Percentiles rank a stretch among this genome's conserved stretches.
These are phyloP conservation scores for Flaveria sonorensis DNA, from an alignment of 129 eudicot species.

Conservation along the genomic window DNA sequence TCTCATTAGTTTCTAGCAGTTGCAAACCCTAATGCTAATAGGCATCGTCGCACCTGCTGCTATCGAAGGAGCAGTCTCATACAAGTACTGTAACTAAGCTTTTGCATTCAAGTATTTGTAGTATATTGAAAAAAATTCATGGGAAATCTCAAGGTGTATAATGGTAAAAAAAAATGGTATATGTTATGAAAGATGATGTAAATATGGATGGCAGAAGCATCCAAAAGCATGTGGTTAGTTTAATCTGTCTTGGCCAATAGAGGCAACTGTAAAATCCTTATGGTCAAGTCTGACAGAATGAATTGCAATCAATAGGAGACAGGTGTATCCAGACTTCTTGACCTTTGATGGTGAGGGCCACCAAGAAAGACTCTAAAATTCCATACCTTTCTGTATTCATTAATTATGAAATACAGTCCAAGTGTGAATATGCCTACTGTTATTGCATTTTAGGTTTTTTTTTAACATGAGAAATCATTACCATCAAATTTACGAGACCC, in stretches of 20 bases:
- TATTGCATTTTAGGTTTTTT: too few species aligned
- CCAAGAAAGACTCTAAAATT: slow-evolving; percentile 13
- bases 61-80: too few species aligned
- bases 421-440: too few species aligned
- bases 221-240: slow-evolving; percentile 34
- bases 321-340: slow-evolving; percentile 25
- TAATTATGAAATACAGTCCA: too few species aligned
- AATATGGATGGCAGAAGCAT: slow-evolving; percentile 18
- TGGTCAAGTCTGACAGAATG: slow-evolving; percentile 53
- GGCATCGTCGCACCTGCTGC: too few species aligned
- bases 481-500: too few species aligned
- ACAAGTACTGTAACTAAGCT: too few species aligned
- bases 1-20: too few species aligned
- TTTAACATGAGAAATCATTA: too few species aligned
- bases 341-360: slow-evolving; percentile 24
- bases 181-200: slow-evolving; percentile 9
- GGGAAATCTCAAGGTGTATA: slow-evolving; percentile 25
- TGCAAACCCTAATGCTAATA: too few species aligned
- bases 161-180: slow-evolving; percentile 29
- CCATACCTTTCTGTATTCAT: slow-evolving; percentile 21
- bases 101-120: too few species aligned
- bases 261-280: slow-evolving; percentile 41
- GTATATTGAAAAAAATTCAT: slow-evolving; percentile 17
- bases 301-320: slow-evolving; percentile 23
- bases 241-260: slow-evolving; percentile 45